Evolutionary conservation across 2,329 filamentous ascomycete genomes (phyloP).

Genomic region (Microsporum ferrugineum): DNA sequence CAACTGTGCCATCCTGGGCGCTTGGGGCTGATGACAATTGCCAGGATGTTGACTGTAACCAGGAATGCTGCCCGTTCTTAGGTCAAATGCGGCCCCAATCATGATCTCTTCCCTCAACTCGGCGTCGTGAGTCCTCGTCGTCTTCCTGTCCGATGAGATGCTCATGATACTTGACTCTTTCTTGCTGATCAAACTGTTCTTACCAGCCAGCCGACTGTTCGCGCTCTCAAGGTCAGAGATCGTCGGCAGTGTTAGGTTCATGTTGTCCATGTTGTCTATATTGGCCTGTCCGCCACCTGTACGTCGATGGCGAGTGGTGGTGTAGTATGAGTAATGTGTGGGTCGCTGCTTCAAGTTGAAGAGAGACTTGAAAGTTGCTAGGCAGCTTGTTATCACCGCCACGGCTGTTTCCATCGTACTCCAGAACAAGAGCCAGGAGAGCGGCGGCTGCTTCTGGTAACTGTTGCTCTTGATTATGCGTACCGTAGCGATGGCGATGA

Average conservation of each 20-base stretch:
- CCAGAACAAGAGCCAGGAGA: slow-evolving; percentile 12
- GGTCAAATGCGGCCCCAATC: background rate
- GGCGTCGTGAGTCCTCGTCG: slow-evolving; percentile 6
- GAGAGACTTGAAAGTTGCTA: slow-evolving; percentile 12
- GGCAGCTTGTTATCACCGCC: slow-evolving; percentile 10
- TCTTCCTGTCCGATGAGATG: background rate
- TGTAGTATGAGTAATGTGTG: background rate
- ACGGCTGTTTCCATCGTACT: slow-evolving; percentile 9
- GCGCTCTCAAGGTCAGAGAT: background rate
- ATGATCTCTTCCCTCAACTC: slow-evolving; percentile 9
- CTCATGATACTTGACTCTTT: background rate
- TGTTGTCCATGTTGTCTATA: background rate
- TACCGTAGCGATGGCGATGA: slow-evolving; percentile 9
- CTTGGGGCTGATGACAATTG: background rate
- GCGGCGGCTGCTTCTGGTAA: slow-evolving; percentile 8
- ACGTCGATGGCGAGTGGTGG: background rate
- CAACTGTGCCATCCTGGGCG: background rate
- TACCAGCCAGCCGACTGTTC: background rate
- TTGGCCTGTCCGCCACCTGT: background rate
- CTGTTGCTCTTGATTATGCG: slow-evolving; percentile 11
- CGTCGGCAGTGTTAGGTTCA: background rate
- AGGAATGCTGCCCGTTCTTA: background rate
- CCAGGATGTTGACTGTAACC: background rate
- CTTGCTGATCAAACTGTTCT: background rate
- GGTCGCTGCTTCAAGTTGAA: slow-evolving; percentile 5